Evolutionary conservation across 139 green algal species (phyloP).

Genomic region (Tetradesmus lagerheimii): DNA sequence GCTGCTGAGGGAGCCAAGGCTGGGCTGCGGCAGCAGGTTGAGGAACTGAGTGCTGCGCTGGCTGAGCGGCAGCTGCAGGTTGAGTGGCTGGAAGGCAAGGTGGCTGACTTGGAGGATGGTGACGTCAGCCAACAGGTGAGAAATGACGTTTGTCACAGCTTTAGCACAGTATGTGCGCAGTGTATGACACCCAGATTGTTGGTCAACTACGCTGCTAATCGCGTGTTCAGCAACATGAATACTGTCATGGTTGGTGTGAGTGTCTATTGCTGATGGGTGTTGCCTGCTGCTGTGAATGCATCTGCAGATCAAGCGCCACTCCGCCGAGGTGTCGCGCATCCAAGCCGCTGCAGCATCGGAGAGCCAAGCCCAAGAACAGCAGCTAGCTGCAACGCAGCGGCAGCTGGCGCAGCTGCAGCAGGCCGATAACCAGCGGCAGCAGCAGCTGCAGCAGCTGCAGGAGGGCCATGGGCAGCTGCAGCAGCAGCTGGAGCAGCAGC

Average conservation of each 20-base stretch:
- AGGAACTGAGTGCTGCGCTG: constrained; percentile 30
- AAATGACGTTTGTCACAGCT: not conserved
- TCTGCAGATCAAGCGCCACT: constrained; percentile 10
- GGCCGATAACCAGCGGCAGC: constrained; percentile 1
- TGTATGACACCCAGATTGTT: too few relatives aligned
- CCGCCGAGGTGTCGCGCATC: constrained; percentile 2
- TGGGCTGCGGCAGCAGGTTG: constrained; percentile 47
- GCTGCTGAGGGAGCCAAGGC: constrained; percentile 1
- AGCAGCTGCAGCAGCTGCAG: constrained; percentile 20
- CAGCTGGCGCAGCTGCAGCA: constrained; percentile 17
- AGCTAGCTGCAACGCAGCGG: constrained; percentile 4
- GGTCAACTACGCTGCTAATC: too few relatives aligned
- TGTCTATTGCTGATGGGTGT: not conserved
- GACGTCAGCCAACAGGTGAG: not conserved
- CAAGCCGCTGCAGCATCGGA: constrained; percentile 31
- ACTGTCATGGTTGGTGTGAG: not conserved
- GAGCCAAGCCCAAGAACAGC: constrained; percentile 21
- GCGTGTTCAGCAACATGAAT: too few relatives aligned
- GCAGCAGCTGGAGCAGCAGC: constrained; percentile 30
- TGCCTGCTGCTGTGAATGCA: not conserved
- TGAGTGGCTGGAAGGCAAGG: constrained; percentile 60
- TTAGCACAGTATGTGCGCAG: too few relatives aligned
- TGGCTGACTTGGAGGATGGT: constrained; percentile 56
- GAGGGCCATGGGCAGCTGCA: constrained; percentile 28
- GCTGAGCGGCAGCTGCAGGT: constrained; percentile 50